Evolutionary conservation across 2,329 filamentous ascomycete species (phyloP).

Genomic region (Apiospora kogelbergensis): DNA sequence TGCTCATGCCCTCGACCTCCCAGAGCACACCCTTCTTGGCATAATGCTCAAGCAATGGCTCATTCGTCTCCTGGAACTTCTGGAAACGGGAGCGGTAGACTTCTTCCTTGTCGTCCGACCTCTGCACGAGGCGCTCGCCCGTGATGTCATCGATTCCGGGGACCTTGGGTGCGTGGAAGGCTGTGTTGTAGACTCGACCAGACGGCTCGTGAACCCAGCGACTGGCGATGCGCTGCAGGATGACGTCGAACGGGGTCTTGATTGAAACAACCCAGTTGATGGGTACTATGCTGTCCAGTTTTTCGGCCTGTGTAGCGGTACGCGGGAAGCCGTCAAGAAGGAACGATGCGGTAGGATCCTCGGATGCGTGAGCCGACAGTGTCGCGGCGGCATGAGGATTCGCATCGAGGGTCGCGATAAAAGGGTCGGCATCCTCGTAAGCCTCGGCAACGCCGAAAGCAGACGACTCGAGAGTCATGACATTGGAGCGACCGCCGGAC

Average conservation of each 20-base stretch:
- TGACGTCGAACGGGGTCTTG: constrained; percentile 80
- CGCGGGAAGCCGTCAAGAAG: constrained; percentile 96
- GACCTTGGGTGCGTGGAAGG: constrained; percentile 83
- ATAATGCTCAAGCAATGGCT: constrained; percentile 86
- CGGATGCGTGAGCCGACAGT: constrained; percentile 47
- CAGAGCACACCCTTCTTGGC: constrained; percentile 79
- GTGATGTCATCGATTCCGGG: constrained; percentile 85
- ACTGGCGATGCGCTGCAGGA: constrained; percentile 85
- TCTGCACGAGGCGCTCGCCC: constrained; percentile 78
- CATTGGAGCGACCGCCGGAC: constrained; percentile 43
- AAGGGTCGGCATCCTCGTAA: constrained; percentile 35
- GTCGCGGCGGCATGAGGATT: constrained; percentile 38
- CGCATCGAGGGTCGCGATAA: constrained; percentile 40
- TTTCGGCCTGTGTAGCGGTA: constrained; percentile 75
- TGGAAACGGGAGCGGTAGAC: constrained; percentile 79
- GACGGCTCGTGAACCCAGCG: constrained; percentile 93
- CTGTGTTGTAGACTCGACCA: constrained; percentile 91
- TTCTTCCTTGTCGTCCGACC: constrained; percentile 82
- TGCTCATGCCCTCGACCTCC: constrained; percentile 84
- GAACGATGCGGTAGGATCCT: constrained; percentile 81
- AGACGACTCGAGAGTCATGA: constrained; percentile 53
- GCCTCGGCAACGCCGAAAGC: constrained; percentile 32
- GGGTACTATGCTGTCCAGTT: constrained; percentile 79
- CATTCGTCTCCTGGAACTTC: constrained; percentile 85
- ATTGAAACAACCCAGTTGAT: constrained; percentile 92